Evolutionary conservation across 2,329 filamentous ascomycete species (phyloP).

Genomic region (Hymenoscyphus salicellus): DNA sequence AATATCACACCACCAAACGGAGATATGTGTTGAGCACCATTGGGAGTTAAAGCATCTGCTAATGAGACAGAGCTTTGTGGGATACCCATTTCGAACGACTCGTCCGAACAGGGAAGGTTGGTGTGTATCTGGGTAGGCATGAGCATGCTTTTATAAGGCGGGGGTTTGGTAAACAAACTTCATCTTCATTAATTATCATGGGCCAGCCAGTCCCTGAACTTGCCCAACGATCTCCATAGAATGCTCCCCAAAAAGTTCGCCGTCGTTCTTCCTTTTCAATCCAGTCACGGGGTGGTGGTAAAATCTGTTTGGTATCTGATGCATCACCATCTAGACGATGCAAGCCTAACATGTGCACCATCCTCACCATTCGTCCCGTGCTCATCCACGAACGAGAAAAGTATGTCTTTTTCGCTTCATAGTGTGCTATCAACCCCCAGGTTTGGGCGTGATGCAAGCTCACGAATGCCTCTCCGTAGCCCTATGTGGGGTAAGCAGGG

Average conservation of each 20-base stretch:
- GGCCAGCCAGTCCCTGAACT: constrained; percentile 92
- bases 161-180: constrained; percentile 43
- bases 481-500: constrained; percentile 44
- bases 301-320: constrained; percentile 67
- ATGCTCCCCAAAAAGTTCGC: constrained; percentile 81
- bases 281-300: constrained; percentile 75
- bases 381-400: constrained; percentile 87
- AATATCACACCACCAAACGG: constrained; percentile 71
- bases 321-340: constrained; percentile 69
- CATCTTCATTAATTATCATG: constrained; percentile 70
- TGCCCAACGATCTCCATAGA: constrained; percentile 78
- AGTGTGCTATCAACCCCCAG: constrained; percentile 70
- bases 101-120: constrained; percentile 75
- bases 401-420: constrained; percentile 81
- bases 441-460: constrained; percentile 77
- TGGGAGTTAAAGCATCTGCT: constrained; percentile 53
- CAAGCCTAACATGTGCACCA: constrained; percentile 81
- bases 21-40: constrained; percentile 59
- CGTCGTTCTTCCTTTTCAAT: constrained; percentile 77
- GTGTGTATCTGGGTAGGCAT: constrained; percentile 49
- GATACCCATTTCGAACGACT: constrained; percentile 66
- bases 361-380: constrained; percentile 64
- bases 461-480: constrained; percentile 73
- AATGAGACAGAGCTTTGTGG: constrained; percentile 63
- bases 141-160: constrained; percentile 45